Base-by-base conservation (phyloP, 768 basidiomycete genomes). In the Krasilnikovozyma curviuscula region DNA sequence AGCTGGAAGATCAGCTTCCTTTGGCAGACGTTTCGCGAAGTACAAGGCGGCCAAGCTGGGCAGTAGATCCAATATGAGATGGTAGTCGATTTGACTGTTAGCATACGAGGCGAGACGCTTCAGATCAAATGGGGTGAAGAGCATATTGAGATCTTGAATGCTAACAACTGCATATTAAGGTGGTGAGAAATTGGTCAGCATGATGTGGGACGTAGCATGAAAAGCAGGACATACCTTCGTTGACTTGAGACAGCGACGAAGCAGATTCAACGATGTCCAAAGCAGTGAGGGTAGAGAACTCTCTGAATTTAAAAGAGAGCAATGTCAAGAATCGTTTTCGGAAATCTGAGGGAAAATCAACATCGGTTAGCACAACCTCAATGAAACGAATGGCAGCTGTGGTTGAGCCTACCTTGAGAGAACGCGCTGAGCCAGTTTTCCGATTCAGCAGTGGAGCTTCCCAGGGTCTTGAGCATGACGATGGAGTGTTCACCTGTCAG, bases 401-500 rank as follows among this genome's bases (percentile, higher is more conserved):
- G 1, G 4, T 7, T 35, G 13, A 3, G 56, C 63, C 50, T 35
- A 65, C 64, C 66, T 46, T 56, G 57, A 18, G 85, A 74, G 64
- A 98, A 95, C 60, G 86, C 88, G 18, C 73, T 69, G 31, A 98
- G 59, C 88, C 91, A 97, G 41, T 76, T 76, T 32, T 83, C 34
- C 72, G 75, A 14, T 64, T 64, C 31, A 72, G 78, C 61, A 71
- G 81, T 61, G 76, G 79, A 63, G 40, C 60, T 62, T 38, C 59
- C 56, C 44, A 97, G 66, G 0, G 82, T 79, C 28, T 83, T 73
- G 1, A 91, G 74, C 93, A 98, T 97, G 30, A 95, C 79, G 59
- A 86, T 89, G 0, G 84, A 83, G 60, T 93, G 81, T 65, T 98
- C 93, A 32, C 93, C 93, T 0, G 93, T 98, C 43, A 97, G 71